These are phyloP conservation scores for Penicillium fimorum DNA, from an alignment of 495 filamentous ascomycete genomes.

Conservation along the genomic window DNA sequence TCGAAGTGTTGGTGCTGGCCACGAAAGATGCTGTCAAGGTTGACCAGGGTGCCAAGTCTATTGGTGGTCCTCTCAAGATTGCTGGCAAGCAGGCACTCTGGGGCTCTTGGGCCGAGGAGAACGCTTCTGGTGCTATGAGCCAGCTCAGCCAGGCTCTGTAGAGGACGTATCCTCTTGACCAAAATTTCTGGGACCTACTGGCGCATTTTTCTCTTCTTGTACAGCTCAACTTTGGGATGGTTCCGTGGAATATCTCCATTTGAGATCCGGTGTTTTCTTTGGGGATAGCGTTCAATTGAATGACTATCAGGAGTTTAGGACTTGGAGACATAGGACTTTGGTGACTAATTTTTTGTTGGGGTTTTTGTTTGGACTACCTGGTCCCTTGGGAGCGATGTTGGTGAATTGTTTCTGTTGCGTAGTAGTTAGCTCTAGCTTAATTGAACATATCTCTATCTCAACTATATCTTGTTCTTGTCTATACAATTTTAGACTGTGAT, in stretches of 20 bases:
- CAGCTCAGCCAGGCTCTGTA: slow-evolving; percentile 33
- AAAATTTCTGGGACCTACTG: slow-evolving; percentile 20
- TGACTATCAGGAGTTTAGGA: slow-evolving; percentile 28
- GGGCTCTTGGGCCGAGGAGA: slow-evolving; percentile 92
- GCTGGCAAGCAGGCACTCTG: slow-evolving; percentile 87
- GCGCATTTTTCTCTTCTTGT: slow-evolving; percentile 32
- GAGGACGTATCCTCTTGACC: slow-evolving; percentile 11
- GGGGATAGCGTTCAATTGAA: slow-evolving; percentile 21
- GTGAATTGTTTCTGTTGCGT: slow-evolving; percentile 9
- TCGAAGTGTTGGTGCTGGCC: slow-evolving; percentile 89
- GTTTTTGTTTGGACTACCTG: slow-evolving; percentile 12
- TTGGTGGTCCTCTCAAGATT: slow-evolving; percentile 76
- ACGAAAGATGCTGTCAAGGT: slow-evolving; percentile 98
- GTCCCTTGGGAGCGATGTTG: slow-evolving; percentile 12
- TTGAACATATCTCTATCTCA: slow-evolving; percentile 27
- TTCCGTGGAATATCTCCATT: slow-evolving; percentile 19
- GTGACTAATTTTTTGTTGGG: slow-evolving; percentile 22
- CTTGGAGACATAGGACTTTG: slow-evolving; percentile 22
- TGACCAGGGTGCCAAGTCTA: slow-evolving; percentile 73
- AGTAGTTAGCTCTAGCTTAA: slow-evolving; percentile 27
- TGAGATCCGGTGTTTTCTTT: slow-evolving; percentile 28
- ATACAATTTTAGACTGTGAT: neutral
- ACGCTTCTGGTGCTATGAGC: slow-evolving; percentile 57
- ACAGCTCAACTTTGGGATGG: slow-evolving; percentile 33
- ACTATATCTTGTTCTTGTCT: neutral